These are phyloP conservation scores for Botrytis fragariae DNA, from an alignment of 2,329 filamentous ascomycete genomes.

Conservation along the genomic window DNA sequence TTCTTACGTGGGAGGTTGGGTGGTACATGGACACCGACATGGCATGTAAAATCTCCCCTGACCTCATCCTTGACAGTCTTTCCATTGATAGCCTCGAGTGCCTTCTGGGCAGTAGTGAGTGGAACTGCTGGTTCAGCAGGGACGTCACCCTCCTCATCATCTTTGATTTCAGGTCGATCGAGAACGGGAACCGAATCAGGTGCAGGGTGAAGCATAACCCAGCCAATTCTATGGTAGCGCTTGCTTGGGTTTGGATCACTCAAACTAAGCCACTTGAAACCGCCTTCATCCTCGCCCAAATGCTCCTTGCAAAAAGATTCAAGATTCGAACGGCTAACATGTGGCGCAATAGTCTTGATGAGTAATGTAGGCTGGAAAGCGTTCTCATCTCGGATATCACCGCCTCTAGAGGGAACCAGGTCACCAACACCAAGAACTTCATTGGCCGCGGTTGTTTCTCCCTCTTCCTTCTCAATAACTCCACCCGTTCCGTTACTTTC, in stretches of 20 bases:
- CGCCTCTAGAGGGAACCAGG: constrained; percentile 76
- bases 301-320: constrained; percentile 95
- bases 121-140: constrained; percentile 43
- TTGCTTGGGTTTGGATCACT: constrained; percentile 97
- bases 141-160: constrained; percentile 54
- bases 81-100: constrained; percentile 90
- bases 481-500: constrained; percentile 86
- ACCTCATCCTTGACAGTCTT: constrained; percentile 95
- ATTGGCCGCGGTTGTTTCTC: constrained; percentile 85
- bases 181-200: constrained; percentile 63
- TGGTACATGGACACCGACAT: constrained; percentile 93
- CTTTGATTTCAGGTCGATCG: constrained; percentile 70
- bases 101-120: constrained; percentile 71
- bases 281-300: constrained; percentile 83
- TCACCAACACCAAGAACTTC: constrained; percentile 93
- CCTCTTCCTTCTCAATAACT: constrained; percentile 89
- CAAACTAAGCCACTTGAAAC: constrained; percentile 92
- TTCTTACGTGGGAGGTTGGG: constrained; percentile 86
- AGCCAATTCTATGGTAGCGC: constrained; percentile 94
- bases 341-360: constrained; percentile 97
- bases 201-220: constrained; percentile 90
- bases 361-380: constrained; percentile 86
- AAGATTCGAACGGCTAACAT: constrained; percentile 88
- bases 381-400: constrained; percentile 85
- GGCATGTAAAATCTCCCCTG: constrained; percentile 93